A percentile compares a stretch with the other conserved stretches of the same genome.
These are phyloP conservation scores for Tirmania nivea DNA, from an alignment of 495 filamentous ascomycete species.

Conservation along the genomic window DNA sequence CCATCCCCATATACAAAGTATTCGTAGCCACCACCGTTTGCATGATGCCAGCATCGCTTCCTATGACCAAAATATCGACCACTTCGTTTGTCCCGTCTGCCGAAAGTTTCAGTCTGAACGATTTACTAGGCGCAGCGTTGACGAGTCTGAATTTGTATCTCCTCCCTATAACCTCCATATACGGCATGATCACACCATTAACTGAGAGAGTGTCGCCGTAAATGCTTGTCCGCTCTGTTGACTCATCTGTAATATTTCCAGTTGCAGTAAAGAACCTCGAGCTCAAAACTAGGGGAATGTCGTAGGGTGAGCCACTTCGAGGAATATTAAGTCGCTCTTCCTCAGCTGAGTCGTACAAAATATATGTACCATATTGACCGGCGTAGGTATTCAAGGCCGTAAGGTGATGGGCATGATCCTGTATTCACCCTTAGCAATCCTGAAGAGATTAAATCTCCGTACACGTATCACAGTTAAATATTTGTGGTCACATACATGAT, in stretches of 20 bases:
- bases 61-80: constrained; percentile 27
- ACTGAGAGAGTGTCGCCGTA: constrained; percentile 36
- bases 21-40: constrained; percentile 20
- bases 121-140: constrained; percentile 29
- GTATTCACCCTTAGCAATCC: not conserved
- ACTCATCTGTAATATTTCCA: constrained; percentile 12
- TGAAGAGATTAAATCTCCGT: not conserved
- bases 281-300: constrained; percentile 31
- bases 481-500: constrained; percentile 23
- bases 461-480: no score
- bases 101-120: constrained; percentile 29
- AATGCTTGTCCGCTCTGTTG: constrained; percentile 22
- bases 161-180: constrained; percentile 31
- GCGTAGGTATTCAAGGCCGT: constrained; percentile 34
- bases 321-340: constrained; percentile 30
- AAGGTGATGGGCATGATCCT: constrained; percentile 26
- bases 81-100: constrained; percentile 15
- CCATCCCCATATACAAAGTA: constrained; percentile 28
- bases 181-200: constrained; percentile 36
- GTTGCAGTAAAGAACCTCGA: constrained; percentile 27
- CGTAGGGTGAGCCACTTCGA: constrained; percentile 23
- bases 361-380: constrained; percentile 30
- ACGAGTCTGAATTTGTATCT: constrained; percentile 37
- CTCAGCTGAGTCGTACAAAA: constrained; percentile 22
- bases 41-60: constrained; percentile 31